Percentiles rank a stretch among this genome's conserved stretches.
Evolutionary conservation across 1,284 basidiomycete species (phyloP).

Genomic region (Microbotryomycetes sp.): DNA sequence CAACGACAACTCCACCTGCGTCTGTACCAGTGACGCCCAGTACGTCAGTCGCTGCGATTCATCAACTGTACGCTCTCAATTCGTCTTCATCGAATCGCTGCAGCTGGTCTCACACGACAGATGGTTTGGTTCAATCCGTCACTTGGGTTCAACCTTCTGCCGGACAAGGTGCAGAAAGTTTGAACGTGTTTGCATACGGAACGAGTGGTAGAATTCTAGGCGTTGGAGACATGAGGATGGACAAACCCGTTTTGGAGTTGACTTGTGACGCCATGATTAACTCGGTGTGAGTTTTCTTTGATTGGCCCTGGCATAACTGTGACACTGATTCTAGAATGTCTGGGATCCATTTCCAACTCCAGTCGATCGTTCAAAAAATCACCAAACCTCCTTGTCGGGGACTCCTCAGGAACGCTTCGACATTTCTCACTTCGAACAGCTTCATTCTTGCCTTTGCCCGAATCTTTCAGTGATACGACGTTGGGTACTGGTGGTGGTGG

Average conservation of each 20-base stretch:
- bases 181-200: constrained; percentile 9
- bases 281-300: constrained; percentile 2
- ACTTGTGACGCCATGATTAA: constrained; percentile 10
- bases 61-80: not conserved
- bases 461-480: not conserved
- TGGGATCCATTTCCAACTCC: too few relatives aligned
- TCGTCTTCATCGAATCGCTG: not conserved
- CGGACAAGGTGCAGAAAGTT: constrained; percentile 1
- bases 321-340: too few relatives aligned
- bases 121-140: constrained; percentile 12
- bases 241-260: constrained; percentile 5
- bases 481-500: too few relatives aligned
- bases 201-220: constrained; percentile 11
- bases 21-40: not conserved
- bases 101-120: not conserved
- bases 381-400: constrained; percentile 10
- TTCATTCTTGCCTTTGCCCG: constrained; percentile 3
- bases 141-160: constrained; percentile 3
- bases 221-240: constrained; percentile 11
- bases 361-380: constrained; percentile 10
- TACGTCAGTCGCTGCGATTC: not conserved
- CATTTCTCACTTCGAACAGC: constrained; percentile 12
- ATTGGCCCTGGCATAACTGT: not conserved
- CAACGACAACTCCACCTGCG: not conserved
- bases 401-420: constrained; percentile 5